Percentiles rank a stretch among this genome's conserved stretches.
phyloP scores from a whole-genome alignment of 345 rosid species.

The Populus ilicifolia region DNA sequence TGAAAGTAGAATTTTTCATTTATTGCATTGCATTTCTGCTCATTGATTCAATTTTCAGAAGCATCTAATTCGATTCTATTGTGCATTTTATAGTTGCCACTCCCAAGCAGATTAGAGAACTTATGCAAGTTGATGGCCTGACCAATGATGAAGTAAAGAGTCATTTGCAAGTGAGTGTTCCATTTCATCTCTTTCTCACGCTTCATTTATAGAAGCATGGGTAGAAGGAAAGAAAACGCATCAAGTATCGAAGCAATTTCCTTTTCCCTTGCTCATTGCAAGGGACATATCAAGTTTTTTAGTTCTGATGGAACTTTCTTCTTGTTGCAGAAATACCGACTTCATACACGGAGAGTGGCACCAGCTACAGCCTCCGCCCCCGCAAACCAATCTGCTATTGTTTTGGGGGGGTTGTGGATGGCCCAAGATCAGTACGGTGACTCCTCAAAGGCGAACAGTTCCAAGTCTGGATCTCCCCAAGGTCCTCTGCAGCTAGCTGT shows the following conservation, averaged over 20 bases:
- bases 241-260: not conserved
- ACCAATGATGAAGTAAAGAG: conserved; percentile 99
- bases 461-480: conserved; percentile 71
- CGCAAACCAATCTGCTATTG: conserved; percentile 47
- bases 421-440: conserved; percentile 49
- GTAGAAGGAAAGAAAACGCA: conserved; percentile 6
- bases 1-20: not conserved
- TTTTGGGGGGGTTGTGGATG: conserved; percentile 60
- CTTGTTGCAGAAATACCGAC: conserved; percentile 69
- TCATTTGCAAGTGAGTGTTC: conserved; percentile 74
- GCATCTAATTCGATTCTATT: conserved; percentile 6
- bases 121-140: conserved; percentile 90
- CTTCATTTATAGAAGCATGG: conserved; percentile 12
- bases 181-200: not conserved
- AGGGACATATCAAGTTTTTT: not conserved
- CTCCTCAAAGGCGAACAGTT: conserved; percentile 46
- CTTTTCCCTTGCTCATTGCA: not conserved
- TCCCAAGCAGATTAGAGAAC: conserved; percentile 93
- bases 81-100: conserved; percentile 69
- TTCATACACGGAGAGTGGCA: conserved; percentile 54
- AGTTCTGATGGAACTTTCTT: conserved; percentile 13
- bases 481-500: conserved; percentile 72
- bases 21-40: not conserved
- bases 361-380: conserved; percentile 28
- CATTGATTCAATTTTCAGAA: conserved; percentile 2